Conservation (phyloP, 179 eudicot species). For the Vitellaria paradoxa region DNA sequence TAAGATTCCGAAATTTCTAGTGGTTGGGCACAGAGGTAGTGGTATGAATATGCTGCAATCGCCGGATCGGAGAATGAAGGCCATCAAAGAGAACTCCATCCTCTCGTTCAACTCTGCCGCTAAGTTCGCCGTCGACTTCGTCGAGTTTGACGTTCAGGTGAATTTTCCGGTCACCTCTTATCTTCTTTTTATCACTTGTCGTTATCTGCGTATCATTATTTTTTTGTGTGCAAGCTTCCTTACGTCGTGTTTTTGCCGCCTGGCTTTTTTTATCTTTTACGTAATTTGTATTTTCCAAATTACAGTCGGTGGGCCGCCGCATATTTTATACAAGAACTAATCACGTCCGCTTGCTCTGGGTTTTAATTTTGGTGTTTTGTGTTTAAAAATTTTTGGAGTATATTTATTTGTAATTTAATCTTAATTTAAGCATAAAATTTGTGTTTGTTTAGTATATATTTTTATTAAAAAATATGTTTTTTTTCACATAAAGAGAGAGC, state of each 20-base stretch:
- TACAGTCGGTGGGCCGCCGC: conserved; percentile 5
- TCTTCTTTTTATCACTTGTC: background rate
- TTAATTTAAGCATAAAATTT: too few relatives aligned
- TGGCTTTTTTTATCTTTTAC: background rate
- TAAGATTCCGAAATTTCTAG: conserved; percentile 40
- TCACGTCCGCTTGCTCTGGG: too few relatives aligned
- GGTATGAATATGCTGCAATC: conserved; percentile 61
- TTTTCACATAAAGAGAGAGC: too few relatives aligned
- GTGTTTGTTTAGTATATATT: too few relatives aligned
- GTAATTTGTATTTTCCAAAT: background rate
- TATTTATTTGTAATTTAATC: too few relatives aligned
- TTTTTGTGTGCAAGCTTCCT: background rate
- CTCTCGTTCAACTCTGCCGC: conserved; percentile 55
- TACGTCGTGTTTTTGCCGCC: background rate
- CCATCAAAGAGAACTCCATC: conserved; percentile 53
- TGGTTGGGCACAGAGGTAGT: conserved; percentile 67
- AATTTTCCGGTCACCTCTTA: too few relatives aligned
- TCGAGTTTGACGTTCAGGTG: conserved; percentile 77
- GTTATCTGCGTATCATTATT: too few relatives aligned
- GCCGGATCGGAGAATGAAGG: conserved; percentile 45
- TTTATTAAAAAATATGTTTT: too few relatives aligned
- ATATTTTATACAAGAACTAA: background rate
- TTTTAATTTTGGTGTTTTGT: too few relatives aligned
- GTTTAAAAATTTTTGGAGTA: too few relatives aligned
- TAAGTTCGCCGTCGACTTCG: conserved; percentile 46